These are phyloP conservation scores for Saussurea involucrata DNA, from an alignment of 129 eudicot species.

Conservation along the genomic window DNA sequence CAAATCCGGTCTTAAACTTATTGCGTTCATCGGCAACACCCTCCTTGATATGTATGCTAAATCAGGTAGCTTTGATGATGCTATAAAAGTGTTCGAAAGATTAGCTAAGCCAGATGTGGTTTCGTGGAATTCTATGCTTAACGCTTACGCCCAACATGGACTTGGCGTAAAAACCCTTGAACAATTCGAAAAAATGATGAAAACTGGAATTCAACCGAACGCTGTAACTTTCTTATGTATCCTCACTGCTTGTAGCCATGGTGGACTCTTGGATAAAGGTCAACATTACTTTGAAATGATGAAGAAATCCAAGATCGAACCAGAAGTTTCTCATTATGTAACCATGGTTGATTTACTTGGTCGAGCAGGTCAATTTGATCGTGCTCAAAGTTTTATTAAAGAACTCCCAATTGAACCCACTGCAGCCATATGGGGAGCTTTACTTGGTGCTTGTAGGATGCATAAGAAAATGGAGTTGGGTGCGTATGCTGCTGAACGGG, in stretches of 20 bases:
- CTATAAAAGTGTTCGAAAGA: constrained; percentile 57
- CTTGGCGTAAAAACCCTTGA: constrained; percentile 57
- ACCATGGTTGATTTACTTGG: constrained; percentile 77
- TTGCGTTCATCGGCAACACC: constrained; percentile 72
- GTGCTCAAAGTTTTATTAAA: constrained; percentile 40
- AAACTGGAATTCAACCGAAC: constrained; percentile 54
- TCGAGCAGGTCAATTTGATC: constrained; percentile 64
- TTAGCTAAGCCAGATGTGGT: constrained; percentile 50
- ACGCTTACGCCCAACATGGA: constrained; percentile 81
- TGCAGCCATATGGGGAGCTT: constrained; percentile 76
- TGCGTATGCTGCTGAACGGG: constrained; percentile 67
- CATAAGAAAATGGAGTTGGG: constrained; percentile 75
- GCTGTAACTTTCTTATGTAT: constrained; percentile 60
- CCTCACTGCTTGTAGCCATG: constrained; percentile 72
- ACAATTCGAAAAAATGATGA: constrained; percentile 61
- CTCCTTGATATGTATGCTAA: constrained; percentile 86
- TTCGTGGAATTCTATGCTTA: constrained; percentile 86
- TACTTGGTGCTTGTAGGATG: constrained; percentile 83
- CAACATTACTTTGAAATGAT: constrained; percentile 59
- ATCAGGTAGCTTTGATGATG: constrained; percentile 72
- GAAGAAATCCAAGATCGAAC: constrained; percentile 50
- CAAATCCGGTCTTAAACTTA: constrained; percentile 54
- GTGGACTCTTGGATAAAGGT: constrained; percentile 75
- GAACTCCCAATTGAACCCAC: constrained; percentile 62
- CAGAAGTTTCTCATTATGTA: constrained; percentile 58